These are phyloP conservation scores for Candida ascalaphidarum DNA, from an alignment of 805 yeast genomes.

Conservation along the genomic window DNA sequence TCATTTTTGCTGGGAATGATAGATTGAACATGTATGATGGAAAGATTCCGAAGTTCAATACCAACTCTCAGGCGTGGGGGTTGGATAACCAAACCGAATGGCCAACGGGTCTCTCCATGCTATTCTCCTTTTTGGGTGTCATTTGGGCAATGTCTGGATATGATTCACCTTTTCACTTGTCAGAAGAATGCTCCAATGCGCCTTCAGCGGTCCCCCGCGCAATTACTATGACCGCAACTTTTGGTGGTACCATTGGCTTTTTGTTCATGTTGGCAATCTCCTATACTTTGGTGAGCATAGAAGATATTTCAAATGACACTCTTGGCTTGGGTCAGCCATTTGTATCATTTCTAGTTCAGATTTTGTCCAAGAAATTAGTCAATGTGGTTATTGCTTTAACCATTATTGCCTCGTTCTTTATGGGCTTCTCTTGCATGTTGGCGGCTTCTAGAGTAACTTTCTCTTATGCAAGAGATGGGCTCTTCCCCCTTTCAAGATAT, in stretches of 20 bases:
- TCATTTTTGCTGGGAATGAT: slow-evolving; percentile 46
- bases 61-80: slow-evolving; percentile 43
- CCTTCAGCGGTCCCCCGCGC: slow-evolving; percentile 59
- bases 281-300: slow-evolving; percentile 47
- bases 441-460: slow-evolving; percentile 61
- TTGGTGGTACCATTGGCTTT: slow-evolving; percentile 51
- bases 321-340: slow-evolving; percentile 52
- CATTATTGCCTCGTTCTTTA: slow-evolving; percentile 35
- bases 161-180: slow-evolving; percentile 65
- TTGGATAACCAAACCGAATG: slow-evolving; percentile 51
- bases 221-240: slow-evolving; percentile 47
- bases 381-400: slow-evolving; percentile 36
- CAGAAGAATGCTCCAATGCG: slow-evolving; percentile 68
- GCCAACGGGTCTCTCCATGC: slow-evolving; percentile 52
- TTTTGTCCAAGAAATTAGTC: slow-evolving; percentile 32
- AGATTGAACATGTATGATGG: slow-evolving; percentile 20
- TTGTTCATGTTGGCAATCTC: slow-evolving; percentile 52
- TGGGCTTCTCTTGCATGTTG: slow-evolving; percentile 54
- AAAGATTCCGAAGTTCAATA: slow-evolving; percentile 38
- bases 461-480: slow-evolving; percentile 61
- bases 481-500: slow-evolving; percentile 47
- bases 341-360: slow-evolving; percentile 44
- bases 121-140: slow-evolving; percentile 52
- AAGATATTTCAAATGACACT: slow-evolving; percentile 36
- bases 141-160: slow-evolving; percentile 71